Base-by-base conservation (phyloP, 768 basidiomycete species). In the Hypsizygus marmoreus region DNA sequence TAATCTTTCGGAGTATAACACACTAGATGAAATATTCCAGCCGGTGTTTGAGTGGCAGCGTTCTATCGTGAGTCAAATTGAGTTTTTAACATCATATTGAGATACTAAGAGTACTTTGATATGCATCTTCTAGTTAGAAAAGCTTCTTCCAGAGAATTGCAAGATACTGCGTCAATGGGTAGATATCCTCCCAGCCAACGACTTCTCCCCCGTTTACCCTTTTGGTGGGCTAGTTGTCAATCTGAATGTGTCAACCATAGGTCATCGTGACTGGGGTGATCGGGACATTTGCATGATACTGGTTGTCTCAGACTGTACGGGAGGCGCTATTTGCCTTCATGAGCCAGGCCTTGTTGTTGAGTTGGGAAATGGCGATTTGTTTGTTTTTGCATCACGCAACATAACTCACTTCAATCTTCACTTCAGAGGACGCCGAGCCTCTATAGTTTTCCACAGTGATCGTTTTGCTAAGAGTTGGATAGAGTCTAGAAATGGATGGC, bases 181-280 rank as follows among this genome's bases (percentile, higher is more conserved):
- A 6, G 49, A 52, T n/a, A 6, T 43, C 33, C 57, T 57, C 12
- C 57, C 55, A 13, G n/a, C 36, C 8, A 31, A 43, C 12, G 36
- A 43, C 39, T 16, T 40, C 45, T 49, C 49, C 40, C 49, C 57
- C 29, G 47, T 43, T 14, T 50, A 47, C 45, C 60, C 60, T 3
- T 63, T 61, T 45, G 38, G 37, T 10, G 52, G 58, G 2, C 40
- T 60, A 33, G 62, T 59, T 8, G 24, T 62, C 16, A 62, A 64
- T 40, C 29, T 62, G 29, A 53, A 54, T 35, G 59, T 56, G 4
- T 32, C 41, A 5, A 64, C 60, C 13, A 10, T 22, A 6, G 38
- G 35, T 14, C 62, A 66, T 42, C 31, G 51, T n/a, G 62, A 64
- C 41, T 31, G 20, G 6, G 23, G 48, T 12, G 61, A 63, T 49